Base-by-base conservation (phyloP, 2,329 filamentous ascomycete genomes). In the Claviceps fusiformis region DNA sequence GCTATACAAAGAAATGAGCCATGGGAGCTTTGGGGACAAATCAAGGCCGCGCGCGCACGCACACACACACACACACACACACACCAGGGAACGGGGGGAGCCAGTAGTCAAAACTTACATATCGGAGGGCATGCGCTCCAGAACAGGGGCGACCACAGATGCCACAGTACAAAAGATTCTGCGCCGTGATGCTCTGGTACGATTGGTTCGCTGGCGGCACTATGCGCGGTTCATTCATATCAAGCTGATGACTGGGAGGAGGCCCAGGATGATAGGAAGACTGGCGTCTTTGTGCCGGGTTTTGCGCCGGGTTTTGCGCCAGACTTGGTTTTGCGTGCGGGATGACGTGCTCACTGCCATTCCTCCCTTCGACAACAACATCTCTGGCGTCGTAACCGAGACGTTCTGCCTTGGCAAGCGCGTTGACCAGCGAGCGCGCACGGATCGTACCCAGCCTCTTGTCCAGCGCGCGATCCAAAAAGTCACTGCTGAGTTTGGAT, bases 351-450 rank as follows among this genome's bases (percentile, higher is more conserved):
- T 75, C 73, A 37, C 33, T 53, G 13, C 62, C 60, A 43, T 60
- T 58, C 11, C 56, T 64, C 44, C 57, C 66, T 52, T 76, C 73
- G 37, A 75, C 71, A 13, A 79, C 67, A 3, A 78, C 68, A 54
- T 82, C 79, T 37, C 68, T 66, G 0, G 70, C 67, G 52, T 80
- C 74, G 55, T 82, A 82, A 2, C 80, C 80, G 0, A 82, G 71
- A 2, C 80, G 76, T 60, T 80, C 77, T 1, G 79, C 78, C 41
- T 74, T 70, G 2, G 79, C 79, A 24, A 82, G 70, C 15, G 78
- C 76, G 56, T 81, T 81, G 54, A 82, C 75, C 3, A 82, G 71
- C 15, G 74, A 71, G 31, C 76, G 73, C 1, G 77, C 78, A 10
- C 73, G 72, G 53, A 82, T 81, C 1, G 76, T 79, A 49, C 71